phyloP scores from a whole-genome alignment of 371 early-diverging fungal genomes.

The Parasitella parasitica region DNA sequence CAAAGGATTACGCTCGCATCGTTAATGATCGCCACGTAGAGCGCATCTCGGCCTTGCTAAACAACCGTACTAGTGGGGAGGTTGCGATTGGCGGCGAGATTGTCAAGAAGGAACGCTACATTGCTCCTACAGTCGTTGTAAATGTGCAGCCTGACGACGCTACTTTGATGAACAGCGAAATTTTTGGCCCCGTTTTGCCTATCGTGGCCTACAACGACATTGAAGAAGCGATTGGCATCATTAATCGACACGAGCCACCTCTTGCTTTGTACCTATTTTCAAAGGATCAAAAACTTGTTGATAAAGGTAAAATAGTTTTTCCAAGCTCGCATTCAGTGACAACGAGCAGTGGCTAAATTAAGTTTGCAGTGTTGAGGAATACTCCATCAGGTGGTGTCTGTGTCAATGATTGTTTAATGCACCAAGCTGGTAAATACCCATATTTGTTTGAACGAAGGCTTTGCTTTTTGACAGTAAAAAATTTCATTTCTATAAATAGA shows the following conservation, averaged over 20 bases:
- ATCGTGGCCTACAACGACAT: slow-evolving; percentile 68
- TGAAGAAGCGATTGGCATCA: slow-evolving; percentile 72
- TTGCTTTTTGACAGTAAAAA: neutral
- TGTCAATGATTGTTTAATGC: slow-evolving; percentile 83
- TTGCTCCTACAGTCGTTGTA: slow-evolving; percentile 27
- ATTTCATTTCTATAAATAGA: slow-evolving; percentile 29
- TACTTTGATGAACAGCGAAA: slow-evolving; percentile 46
- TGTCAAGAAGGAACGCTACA: slow-evolving; percentile 22
- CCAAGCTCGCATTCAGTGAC: no score
- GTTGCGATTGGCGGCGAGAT: slow-evolving; percentile 47
- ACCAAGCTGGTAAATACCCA: slow-evolving; percentile 46
- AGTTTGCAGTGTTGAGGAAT: slow-evolving; percentile 48
- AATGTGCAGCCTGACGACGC: slow-evolving; percentile 23
- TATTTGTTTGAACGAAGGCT: neutral
- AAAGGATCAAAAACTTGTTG: slow-evolving; percentile 36
- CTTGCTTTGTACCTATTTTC: slow-evolving; percentile 72
- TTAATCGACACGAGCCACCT: slow-evolving; percentile 66
- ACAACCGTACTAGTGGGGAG: slow-evolving; percentile 50
- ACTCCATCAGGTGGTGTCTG: slow-evolving; percentile 78
- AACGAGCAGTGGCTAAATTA: no score
- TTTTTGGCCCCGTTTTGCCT: slow-evolving; percentile 90
- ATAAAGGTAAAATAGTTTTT: slow-evolving; percentile 19
- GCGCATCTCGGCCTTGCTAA: slow-evolving; percentile 64
- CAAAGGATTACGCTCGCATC: slow-evolving; percentile 68
- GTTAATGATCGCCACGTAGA: slow-evolving; percentile 72